These are phyloP conservation scores for Aristolochia californica DNA, from an alignment of 164 flowering plant genomes.

Conservation along the genomic window DNA sequence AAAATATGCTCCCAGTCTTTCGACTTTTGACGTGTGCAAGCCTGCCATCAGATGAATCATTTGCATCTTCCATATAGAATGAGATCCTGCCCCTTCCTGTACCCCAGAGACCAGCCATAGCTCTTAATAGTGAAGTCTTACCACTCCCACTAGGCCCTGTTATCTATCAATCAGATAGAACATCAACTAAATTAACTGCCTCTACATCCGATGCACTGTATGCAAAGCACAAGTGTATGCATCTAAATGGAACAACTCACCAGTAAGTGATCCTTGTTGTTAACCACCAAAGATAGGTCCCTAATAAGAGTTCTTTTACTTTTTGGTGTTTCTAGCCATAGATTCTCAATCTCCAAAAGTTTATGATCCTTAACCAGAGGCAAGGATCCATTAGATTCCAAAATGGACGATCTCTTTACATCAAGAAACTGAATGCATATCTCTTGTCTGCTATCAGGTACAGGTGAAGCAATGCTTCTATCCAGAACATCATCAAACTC, in stretches of 20 bases:
- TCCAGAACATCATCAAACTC: conserved; percentile 92
- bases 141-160: conserved; percentile 97
- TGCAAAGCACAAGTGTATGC: not conserved
- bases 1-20: conserved; percentile 43
- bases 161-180: conserved; percentile 30
- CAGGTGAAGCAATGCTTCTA: conserved; percentile 19
- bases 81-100: conserved; percentile 56
- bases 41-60: conserved; percentile 15
- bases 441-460: conserved; percentile 31
- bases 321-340: conserved; percentile 75
- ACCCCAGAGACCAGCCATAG: conserved; percentile 93
- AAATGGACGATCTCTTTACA: conserved; percentile 9
- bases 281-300: conserved; percentile 55
- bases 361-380: conserved; percentile 17
- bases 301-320: conserved; percentile 45
- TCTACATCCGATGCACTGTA: not conserved
- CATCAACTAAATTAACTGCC: not conserved
- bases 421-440: conserved; percentile 32
- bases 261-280: conserved; percentile 61
- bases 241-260: conserved; percentile 29
- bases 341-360: conserved; percentile 49
- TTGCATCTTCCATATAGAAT: conserved; percentile 38
- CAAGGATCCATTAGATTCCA: conserved; percentile 47
- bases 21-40: conserved; percentile 10
- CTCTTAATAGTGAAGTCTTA: conserved; percentile 88